phyloP scores from a whole-genome alignment of 2,329 filamentous ascomycete species.

The Conoideocrella luteorostrata region DNA sequence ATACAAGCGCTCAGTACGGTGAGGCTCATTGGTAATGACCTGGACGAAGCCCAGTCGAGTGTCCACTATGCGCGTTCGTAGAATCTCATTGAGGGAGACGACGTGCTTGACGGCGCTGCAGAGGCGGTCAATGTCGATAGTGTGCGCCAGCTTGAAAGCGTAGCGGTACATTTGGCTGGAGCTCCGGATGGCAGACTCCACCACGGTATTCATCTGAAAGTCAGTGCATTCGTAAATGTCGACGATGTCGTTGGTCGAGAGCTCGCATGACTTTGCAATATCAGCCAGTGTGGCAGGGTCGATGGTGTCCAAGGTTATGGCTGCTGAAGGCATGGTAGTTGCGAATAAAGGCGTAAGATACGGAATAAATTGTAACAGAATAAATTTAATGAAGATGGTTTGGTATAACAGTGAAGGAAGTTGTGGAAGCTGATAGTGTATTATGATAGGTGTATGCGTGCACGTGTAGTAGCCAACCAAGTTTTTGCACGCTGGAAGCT shows the following conservation, averaged over 20 bases:
- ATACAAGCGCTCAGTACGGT: neutral
- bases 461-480: too few relatives aligned
- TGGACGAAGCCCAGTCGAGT: neutral
- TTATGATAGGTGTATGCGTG: too few relatives aligned
- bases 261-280: slow-evolving; percentile 2
- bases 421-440: too few relatives aligned
- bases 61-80: neutral
- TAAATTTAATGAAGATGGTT: too few relatives aligned
- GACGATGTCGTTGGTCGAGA: neutral
- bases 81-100: neutral
- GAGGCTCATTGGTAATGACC: neutral
- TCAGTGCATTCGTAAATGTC: slow-evolving; percentile 4
- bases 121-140: neutral
- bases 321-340: too few relatives aligned
- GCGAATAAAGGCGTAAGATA: too few relatives aligned
- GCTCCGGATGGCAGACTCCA: too few relatives aligned
- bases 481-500: too few relatives aligned
- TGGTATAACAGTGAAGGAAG: too few relatives aligned
- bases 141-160: neutral
- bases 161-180: neutral
- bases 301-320: too few relatives aligned
- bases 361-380: too few relatives aligned
- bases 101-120: neutral
- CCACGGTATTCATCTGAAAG: neutral
- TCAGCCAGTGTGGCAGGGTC: neutral